phyloP scores from a whole-genome alignment of 75 land plant species.

The Cunninghamia lanceolata region DNA sequence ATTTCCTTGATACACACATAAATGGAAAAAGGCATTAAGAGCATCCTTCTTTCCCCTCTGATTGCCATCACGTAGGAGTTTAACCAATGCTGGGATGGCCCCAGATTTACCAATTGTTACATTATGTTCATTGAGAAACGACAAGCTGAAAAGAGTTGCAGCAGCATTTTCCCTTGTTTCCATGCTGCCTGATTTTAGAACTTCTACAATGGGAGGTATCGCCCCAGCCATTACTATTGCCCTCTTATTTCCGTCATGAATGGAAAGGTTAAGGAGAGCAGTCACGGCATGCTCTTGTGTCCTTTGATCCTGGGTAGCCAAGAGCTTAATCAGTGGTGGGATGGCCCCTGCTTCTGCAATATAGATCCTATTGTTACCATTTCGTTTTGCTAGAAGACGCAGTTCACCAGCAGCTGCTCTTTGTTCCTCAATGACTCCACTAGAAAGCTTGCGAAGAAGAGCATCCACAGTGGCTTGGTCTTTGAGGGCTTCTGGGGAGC shows the following conservation, averaged over 20 bases:
- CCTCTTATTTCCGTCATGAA: slow-evolving; percentile 77
- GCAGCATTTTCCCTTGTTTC: slow-evolving; percentile 93
- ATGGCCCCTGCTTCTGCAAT: slow-evolving; percentile 89
- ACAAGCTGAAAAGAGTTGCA: slow-evolving; percentile 79
- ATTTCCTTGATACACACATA: slow-evolving; percentile 70
- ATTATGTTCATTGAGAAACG: slow-evolving; percentile 69
- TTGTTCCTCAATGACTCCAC: slow-evolving; percentile 42
- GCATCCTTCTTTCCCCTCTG: slow-evolving; percentile 75
- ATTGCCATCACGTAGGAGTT: slow-evolving; percentile 46
- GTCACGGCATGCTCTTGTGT: slow-evolving; percentile 86
- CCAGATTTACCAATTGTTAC: slow-evolving; percentile 62
- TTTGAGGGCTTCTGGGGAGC: slow-evolving; percentile 19
- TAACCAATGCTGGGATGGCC: slow-evolving; percentile 64
- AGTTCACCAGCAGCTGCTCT: slow-evolving; percentile 67
- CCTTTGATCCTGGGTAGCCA: slow-evolving; percentile 39
- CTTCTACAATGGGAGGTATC: slow-evolving; percentile 64
- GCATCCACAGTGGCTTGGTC: slow-evolving; percentile 59
- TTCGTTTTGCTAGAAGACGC: slow-evolving; percentile 69
- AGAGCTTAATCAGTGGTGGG: slow-evolving; percentile 59
- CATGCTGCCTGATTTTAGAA: slow-evolving; percentile 66
- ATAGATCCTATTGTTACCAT: slow-evolving; percentile 67
- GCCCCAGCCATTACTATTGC: slow-evolving; percentile 74
- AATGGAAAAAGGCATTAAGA: slow-evolving; percentile 68
- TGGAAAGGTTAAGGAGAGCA: slow-evolving; percentile 80
- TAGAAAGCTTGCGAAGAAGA: slow-evolving; percentile 56